Base-by-base conservation (phyloP, 108 stramenopile genomes). In the Skeletonema grethae region DNA sequence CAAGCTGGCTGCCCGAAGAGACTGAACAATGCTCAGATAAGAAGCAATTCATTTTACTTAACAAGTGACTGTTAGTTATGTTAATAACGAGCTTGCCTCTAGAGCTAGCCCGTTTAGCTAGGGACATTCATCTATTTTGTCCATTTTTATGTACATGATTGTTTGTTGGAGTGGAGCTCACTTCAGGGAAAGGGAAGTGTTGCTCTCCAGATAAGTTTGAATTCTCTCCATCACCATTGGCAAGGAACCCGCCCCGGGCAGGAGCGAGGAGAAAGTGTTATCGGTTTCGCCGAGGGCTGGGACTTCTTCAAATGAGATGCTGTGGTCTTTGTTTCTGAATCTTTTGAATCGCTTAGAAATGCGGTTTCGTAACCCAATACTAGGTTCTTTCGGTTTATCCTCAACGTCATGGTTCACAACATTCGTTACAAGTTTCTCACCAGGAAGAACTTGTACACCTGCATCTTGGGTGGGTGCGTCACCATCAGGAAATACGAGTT, bases 181-280 rank as follows among this genome's bases (percentile, higher is more conserved):
- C 50, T 53, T n/a, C 5, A 22, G 15, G 22, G 50, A 57, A 24
- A 53, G 15, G 50, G 50, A 68, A 24, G 56, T 57, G 31, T 34
- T 68, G 9, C 67, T 58, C 59, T 69, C 68, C 56, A 74, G 18
- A 50, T 74, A 48, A 46, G 56, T 45, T 62, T 72, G 65, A 50
- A 72, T 61, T 53, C 78, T 72, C 22, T 79, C 71, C 22, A 55
- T 35, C 2, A 79, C 78, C 61, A 79, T 13, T 13, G 78, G 78
- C 10, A 79, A 41, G 59, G 67, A 64, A 2, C 78, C 78, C 7
- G 53, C 13, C 46, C 70, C 78, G 32, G 78, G 78, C 56, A 79
- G 62, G 24, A 57, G 61, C 15, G 71, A 72, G 22, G 63, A 62
- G 25, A 61, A 53, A 53, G 20, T n/a, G 6, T 22, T 22, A 9